Conservation (phyloP, 2,329 filamentous ascomycete genomes). For the Cadophora sp. region DNA sequence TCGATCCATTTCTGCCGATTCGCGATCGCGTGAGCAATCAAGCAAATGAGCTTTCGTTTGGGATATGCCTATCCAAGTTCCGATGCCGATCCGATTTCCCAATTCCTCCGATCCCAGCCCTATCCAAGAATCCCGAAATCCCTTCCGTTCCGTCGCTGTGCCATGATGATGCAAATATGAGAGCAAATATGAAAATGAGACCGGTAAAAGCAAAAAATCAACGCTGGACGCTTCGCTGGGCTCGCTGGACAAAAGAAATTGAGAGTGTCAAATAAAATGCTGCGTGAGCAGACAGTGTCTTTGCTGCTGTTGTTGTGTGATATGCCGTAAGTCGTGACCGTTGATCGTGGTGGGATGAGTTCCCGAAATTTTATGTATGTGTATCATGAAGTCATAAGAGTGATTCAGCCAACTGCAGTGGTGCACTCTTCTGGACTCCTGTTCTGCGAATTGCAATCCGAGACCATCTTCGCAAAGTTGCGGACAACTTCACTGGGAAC, state of each 20-base stretch:
- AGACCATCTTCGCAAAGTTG: constrained; percentile 91
- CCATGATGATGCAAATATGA: constrained; percentile 28
- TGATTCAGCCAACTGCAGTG: constrained; percentile 33
- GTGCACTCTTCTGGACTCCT: constrained; percentile 35
- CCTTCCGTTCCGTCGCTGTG: constrained; percentile 24
- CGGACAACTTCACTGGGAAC: constrained; percentile 90
- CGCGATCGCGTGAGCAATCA: constrained; percentile 19
- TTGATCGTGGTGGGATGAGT: constrained; percentile 21
- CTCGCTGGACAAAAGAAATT: constrained; percentile 33
- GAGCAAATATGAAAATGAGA: constrained; percentile 43
- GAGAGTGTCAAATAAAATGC: constrained; percentile 46
- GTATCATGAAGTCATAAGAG: constrained; percentile 16
- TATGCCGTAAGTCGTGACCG: constrained; percentile 37
- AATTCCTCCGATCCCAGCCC: constrained; percentile 17
- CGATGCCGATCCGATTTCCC: constrained; percentile 15
- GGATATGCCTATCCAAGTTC: constrained; percentile 12
- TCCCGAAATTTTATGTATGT: constrained; percentile 12
- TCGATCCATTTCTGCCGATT: constrained; percentile 19
- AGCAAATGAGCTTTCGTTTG: constrained; percentile 17
- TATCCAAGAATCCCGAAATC: constrained; percentile 10
- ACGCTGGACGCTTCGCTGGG: constrained; percentile 12
- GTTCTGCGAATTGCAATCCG: constrained; percentile 66
- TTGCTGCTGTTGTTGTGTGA: constrained; percentile 39
- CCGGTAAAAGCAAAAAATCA: constrained; percentile 29
- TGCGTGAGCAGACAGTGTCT: constrained; percentile 58